Evolutionary conservation across 225 moss, liverwort and hornwort genomes (phyloP).

Genomic region (Sphagnum contortum): DNA sequence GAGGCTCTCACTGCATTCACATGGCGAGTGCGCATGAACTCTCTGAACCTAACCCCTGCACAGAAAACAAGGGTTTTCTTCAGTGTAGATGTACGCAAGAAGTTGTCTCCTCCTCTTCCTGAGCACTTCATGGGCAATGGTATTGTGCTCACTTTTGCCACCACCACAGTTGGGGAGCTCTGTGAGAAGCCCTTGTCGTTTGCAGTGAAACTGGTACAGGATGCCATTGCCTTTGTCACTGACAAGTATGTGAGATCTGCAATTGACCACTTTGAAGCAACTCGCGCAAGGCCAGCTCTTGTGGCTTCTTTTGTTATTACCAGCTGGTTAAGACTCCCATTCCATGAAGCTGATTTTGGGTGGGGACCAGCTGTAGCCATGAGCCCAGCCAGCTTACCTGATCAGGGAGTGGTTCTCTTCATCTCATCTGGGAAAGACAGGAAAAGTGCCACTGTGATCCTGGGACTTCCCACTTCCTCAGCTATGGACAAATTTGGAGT

Average conservation of each 20-base stretch:
- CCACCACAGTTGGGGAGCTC: constrained; percentile 15
- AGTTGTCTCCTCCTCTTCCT: constrained; percentile 16
- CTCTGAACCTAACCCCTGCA: constrained; percentile 8
- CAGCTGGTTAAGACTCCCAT: constrained; percentile 36
- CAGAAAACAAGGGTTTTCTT: constrained; percentile 28
- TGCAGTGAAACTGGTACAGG: constrained; percentile 29
- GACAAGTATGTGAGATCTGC: constrained; percentile 28
- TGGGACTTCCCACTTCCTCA: neutral
- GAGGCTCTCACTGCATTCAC: constrained; percentile 25
- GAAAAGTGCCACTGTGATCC: neutral
- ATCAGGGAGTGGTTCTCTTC: neutral
- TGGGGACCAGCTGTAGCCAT: constrained; percentile 40
- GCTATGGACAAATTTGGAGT: no score
- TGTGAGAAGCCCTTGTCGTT: constrained; percentile 11
- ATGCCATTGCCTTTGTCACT: constrained; percentile 27
- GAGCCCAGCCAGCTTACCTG: constrained; percentile 14
- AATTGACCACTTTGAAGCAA: constrained; percentile 32
- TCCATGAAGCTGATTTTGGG: constrained; percentile 47
- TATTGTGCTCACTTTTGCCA: constrained; percentile 18
- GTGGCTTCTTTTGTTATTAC: constrained; percentile 25
- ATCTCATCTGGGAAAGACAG: neutral
- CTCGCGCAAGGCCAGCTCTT: constrained; percentile 20
- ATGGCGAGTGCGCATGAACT: constrained; percentile 30
- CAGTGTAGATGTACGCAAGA: constrained; percentile 32
- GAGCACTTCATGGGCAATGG: constrained; percentile 32